A percentile compares a stretch with the other conserved stretches of the same genome.
Evolutionary conservation across 495 filamentous ascomycete genomes (phyloP).

Genomic region (Jackrogersella minutella): DNA sequence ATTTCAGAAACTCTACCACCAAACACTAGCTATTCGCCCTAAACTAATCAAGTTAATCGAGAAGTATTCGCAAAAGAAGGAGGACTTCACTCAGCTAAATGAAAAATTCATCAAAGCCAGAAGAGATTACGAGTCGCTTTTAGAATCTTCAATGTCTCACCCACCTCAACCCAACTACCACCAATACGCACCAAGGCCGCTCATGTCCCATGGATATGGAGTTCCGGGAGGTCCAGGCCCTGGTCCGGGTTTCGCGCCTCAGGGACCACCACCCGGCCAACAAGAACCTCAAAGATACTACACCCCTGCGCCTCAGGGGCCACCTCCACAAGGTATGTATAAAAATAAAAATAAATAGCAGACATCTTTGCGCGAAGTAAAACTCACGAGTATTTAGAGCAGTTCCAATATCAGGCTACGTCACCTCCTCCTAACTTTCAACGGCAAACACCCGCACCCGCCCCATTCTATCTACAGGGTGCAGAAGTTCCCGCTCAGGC

Average conservation of each 20-base stretch:
- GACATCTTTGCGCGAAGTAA: slow-evolving; percentile 34
- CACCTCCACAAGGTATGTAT: slow-evolving; percentile 49
- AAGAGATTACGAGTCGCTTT: slow-evolving; percentile 92
- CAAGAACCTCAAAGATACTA: slow-evolving; percentile 76
- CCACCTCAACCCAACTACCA: slow-evolving; percentile 70
- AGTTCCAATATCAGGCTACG: slow-evolving; percentile 53
- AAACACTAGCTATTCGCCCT: slow-evolving; percentile 90
- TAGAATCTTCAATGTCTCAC: slow-evolving; percentile 95
- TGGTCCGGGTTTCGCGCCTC: slow-evolving; percentile 53
- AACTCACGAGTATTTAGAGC: slow-evolving; percentile 44
- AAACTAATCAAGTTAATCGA: slow-evolving; percentile 98
- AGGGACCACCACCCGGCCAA: slow-evolving; percentile 57
- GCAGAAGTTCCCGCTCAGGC: slow-evolving; percentile 53
- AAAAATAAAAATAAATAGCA: too few relatives aligned
- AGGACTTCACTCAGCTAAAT: slow-evolving; percentile 97
- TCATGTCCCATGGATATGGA: slow-evolving; percentile 70
- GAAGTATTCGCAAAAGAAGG: slow-evolving; percentile 99
- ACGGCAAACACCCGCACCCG: slow-evolving; percentile 49
- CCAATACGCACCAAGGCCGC: slow-evolving; percentile 72
- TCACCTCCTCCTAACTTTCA: slow-evolving; percentile 60
- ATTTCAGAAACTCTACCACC: slow-evolving; percentile 81
- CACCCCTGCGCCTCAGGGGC: slow-evolving; percentile 60
- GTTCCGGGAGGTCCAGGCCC: slow-evolving; percentile 48
- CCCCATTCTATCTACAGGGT: slow-evolving; percentile 57
- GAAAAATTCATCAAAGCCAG: slow-evolving; percentile 99